Evolutionary conservation across 1,139 yeast species (phyloP).

Genomic region (Candida sojae): DNA sequence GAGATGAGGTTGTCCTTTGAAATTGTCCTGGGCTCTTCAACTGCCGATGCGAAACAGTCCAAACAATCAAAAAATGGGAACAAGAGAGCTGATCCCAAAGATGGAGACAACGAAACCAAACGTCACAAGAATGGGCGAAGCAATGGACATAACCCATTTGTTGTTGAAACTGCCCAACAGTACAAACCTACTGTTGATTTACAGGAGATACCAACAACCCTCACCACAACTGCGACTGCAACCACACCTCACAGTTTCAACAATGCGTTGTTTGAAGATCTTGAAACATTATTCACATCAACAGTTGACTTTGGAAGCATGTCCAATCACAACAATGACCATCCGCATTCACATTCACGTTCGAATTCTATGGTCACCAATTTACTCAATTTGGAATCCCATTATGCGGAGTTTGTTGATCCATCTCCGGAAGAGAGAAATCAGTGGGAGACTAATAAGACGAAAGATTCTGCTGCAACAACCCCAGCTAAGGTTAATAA

Average conservation of each 20-base stretch:
- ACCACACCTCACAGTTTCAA: not conserved
- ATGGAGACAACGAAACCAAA: not conserved
- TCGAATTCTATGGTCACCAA: not conserved
- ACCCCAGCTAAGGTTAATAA: not conserved
- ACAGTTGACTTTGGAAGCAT: not conserved
- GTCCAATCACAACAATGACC: not conserved
- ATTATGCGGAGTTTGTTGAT: not conserved
- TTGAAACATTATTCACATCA: slow-evolving; percentile 21
- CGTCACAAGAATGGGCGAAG: not conserved
- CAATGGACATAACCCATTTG: not conserved
- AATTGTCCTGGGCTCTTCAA: slow-evolving; percentile 32
- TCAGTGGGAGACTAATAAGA: not conserved
- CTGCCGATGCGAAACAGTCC: not conserved
- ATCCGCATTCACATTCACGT: not conserved
- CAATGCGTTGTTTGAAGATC: slow-evolving; percentile 20
- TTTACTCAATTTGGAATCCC: slow-evolving; percentile 1
- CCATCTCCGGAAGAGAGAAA: not conserved
- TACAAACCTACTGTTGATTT: not conserved
- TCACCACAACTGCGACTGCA: not conserved
- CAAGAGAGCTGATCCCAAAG: not conserved
- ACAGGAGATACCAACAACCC: not conserved
- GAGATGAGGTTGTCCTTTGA: slow-evolving; percentile 47
- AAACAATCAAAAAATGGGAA: not conserved
- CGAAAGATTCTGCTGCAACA: not conserved
- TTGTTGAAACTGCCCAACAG: not conserved